Evolutionary conservation across 176 grass and related monocot genomes (phyloP).

Genomic region (Phyllostachys edulis): DNA sequence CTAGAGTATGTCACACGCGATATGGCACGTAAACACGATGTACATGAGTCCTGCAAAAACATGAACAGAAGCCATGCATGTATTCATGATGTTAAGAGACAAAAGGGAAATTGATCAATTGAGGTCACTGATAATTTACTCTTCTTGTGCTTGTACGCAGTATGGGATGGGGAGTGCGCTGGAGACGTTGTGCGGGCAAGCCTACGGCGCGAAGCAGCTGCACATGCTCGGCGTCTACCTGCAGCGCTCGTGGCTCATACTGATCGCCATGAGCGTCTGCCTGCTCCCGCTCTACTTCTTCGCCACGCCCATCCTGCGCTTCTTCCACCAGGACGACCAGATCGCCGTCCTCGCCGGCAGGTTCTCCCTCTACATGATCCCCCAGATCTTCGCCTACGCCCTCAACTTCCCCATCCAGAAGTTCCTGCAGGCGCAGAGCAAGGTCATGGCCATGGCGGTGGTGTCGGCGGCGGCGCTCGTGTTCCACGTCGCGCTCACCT

Average conservation of each 20-base stretch:
- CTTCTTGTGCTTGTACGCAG: too few relatives aligned
- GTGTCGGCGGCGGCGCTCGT: conserved; percentile 36
- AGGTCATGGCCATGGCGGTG: conserved; percentile 73
- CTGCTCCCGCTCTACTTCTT: conserved; percentile 64
- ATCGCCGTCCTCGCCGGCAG: conserved; percentile 45
- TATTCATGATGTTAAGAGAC: too few relatives aligned
- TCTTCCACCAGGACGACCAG: conserved; percentile 57
- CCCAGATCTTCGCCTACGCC: conserved; percentile 64
- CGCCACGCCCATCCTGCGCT: conserved; percentile 43
- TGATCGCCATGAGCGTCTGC: conserved; percentile 34
- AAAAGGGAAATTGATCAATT: too few relatives aligned
- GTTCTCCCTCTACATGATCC: conserved; percentile 67
- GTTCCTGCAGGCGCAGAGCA: conserved; percentile 71
- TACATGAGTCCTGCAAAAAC: too few relatives aligned
- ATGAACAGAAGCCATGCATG: too few relatives aligned
- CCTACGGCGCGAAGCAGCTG: conserved; percentile 49
- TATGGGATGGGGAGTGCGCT: conserved; percentile 59
- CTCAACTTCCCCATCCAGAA: conserved; percentile 79
- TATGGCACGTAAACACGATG: too few relatives aligned
- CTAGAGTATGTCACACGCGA: too few relatives aligned
- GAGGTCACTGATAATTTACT: too few relatives aligned
- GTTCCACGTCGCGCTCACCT: conserved; percentile 62
- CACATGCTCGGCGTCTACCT: conserved; percentile 62
- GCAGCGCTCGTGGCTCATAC: conserved; percentile 59
- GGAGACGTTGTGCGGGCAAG: conserved; percentile 64